These are phyloP conservation scores for Neoboletus magnificus DNA, from an alignment of 768 basidiomycete genomes.

Conservation along the genomic window DNA sequence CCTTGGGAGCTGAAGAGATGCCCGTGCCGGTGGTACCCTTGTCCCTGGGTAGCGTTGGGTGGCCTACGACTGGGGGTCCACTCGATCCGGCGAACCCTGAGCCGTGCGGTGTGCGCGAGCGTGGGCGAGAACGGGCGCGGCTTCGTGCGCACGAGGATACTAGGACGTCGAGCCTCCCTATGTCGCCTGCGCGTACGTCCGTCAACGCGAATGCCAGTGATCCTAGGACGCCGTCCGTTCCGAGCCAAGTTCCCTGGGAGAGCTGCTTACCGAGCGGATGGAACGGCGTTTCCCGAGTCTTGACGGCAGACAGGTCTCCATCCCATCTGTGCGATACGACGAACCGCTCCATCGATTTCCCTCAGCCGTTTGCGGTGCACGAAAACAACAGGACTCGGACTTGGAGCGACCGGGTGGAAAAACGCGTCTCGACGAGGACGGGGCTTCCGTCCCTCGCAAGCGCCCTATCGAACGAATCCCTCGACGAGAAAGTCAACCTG, in stretches of 20 bases:
- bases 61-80: conserved; percentile 26
- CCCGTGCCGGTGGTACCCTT: not conserved
- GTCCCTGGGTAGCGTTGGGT: not conserved
- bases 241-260: not conserved
- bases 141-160: not conserved
- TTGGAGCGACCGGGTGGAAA: not conserved
- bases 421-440: not conserved
- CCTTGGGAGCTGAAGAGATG: not conserved
- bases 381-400: not conserved
- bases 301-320: not conserved
- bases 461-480: conserved; percentile 18
- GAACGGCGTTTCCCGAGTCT: not conserved
- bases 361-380: not conserved
- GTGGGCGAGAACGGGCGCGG: not conserved
- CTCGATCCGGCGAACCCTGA: conserved; percentile 23
- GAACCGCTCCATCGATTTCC: not conserved
- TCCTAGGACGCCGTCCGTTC: not conserved
- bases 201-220: not conserved
- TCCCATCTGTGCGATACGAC: not conserved
- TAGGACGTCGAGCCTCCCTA: not conserved
- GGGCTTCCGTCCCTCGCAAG: conserved; percentile 17
- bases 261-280: not conserved
- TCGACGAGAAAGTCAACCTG: conserved; percentile 12
- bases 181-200: not conserved
- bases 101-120: conserved; percentile 12